phyloP scores from a whole-genome alignment of 768 basidiomycete genomes.

The Lentinula sp. region DNA sequence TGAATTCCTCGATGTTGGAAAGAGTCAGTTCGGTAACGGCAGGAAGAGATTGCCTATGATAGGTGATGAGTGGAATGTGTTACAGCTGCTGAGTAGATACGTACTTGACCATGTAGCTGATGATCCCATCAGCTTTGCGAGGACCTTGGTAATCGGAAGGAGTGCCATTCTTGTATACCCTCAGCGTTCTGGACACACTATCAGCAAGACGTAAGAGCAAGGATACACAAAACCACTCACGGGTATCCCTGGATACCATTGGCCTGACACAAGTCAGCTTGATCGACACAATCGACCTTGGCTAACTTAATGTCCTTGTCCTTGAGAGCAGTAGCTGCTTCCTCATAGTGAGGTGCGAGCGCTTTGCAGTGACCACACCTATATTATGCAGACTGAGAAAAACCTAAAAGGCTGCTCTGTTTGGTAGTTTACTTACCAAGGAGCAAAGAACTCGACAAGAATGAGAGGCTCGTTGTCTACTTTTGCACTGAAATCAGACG shows the following conservation, averaged over 20 bases:
- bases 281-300: conserved; percentile 95
- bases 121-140: conserved; percentile 91
- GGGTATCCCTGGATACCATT: conserved; percentile 93
- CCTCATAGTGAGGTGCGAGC: conserved; percentile 89
- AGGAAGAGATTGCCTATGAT: conserved; percentile 79
- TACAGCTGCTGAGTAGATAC: conserved; percentile 16
- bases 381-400: neutral
- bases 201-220: neutral
- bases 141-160: conserved; percentile 80
- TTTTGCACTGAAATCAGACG: conserved; percentile 59
- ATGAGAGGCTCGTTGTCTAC: conserved; percentile 67
- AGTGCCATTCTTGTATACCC: conserved; percentile 86
- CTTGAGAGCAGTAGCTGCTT: conserved; percentile 90
- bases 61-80: conserved; percentile 7
- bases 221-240: conserved; percentile 37
- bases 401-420: neutral
- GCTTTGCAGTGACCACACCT: conserved; percentile 98
- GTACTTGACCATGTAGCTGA: conserved; percentile 95
- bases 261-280: conserved; percentile 84
- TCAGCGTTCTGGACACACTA: conserved; percentile 60
- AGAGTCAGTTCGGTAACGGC: conserved; percentile 81
- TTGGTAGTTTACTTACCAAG: conserved; percentile 46
- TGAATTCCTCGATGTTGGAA: conserved; percentile 79
- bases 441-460: conserved; percentile 94
- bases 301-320: conserved; percentile 86